Evolutionary conservation across 192 early-diverging fungal species (phyloP).

Genomic region (Thoreauomyces humboldtii): DNA sequence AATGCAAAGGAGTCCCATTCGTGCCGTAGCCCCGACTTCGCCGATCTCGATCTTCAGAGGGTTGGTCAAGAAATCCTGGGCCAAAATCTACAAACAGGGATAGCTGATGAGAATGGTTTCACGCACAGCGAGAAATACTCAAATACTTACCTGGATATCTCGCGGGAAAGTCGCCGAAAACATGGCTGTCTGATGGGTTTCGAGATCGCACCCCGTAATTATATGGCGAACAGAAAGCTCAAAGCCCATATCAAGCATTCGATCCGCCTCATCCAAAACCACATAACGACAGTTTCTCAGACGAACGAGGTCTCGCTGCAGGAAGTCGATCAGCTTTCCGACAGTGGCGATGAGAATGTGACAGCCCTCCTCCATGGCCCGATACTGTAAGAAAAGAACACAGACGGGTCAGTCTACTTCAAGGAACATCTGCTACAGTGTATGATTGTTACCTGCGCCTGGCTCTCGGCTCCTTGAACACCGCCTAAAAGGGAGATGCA

Average conservation of each 20-base stretch:
- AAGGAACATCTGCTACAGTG: neutral
- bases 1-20: constrained; percentile 31
- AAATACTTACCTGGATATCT: too few species aligned
- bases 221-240: constrained; percentile 96
- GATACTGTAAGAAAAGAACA: constrained; percentile 77
- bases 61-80: constrained; percentile 85
- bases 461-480: neutral
- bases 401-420: constrained; percentile 90
- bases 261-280: constrained; percentile 70
- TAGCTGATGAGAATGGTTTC: too few species aligned
- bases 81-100: too few species aligned
- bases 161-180: constrained; percentile 99
- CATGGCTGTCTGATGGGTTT: constrained; percentile 91
- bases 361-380: constrained; percentile 65
- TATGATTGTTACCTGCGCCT: neutral
- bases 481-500: too few species aligned
- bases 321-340: constrained; percentile 85
- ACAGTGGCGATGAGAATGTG: constrained; percentile 93
- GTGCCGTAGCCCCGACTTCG: constrained; percentile 45
- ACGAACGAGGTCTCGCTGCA: constrained; percentile 72
- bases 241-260: constrained; percentile 99
- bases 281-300: constrained; percentile 70
- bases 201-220: constrained; percentile 60
- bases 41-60: constrained; percentile 94
- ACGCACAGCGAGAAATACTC: too few species aligned